Base-by-base conservation (phyloP, 441 rosid genomes). In the Populus hybrid region DNA sequence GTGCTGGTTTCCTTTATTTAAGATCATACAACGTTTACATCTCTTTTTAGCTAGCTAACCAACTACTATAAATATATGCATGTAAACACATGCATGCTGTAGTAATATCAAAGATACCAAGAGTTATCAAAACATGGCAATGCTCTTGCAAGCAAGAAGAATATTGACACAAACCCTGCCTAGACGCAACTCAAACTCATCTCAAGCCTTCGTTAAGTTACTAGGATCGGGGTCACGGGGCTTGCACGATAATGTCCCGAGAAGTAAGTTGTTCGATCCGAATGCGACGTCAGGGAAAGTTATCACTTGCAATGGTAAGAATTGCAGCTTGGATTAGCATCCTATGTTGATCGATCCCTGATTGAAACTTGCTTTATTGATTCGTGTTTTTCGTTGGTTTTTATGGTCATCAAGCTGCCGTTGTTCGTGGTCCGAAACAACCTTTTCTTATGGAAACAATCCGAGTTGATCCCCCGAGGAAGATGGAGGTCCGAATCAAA, bases 291-390 rank as follows among this genome's bases (percentile, higher is more conserved):
- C 75, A 4, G 84, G 82, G 23, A 78, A 85, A 67, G 81, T 81
- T 78, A 84, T 87, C 78, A 72, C 78, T 77, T 85, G 88, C 79
- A 86, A 77, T 40, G 87, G 89, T 86, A 80, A 76, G 53, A 20
- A 18, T 5, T n/a, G 26, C 2, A 35, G 14, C 5, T 20, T 10
- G 16, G 5, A 42, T 53, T 18, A 18, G 0, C n/a, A 53, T 53
- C n/a, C n/a, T 18, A 0, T 18, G 21, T 53, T 18, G 61, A 53
- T 53, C 61, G 3, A 53, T 53, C 8, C 20, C 20, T 50, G 8
- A 8, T 42, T 30, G 12, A 18, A 28, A 8, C 10, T 32, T 11
- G 5, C 11, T 0, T 68, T 10, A 14, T 28, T 10, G 1, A 5
- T 26, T 53, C 61, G 2, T 50, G 0, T 53, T 18, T 53, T 6